Evolutionary conservation across 2,329 filamentous ascomycete species (phyloP), one percentile per base, ranked within the genome.

Genomic region (Pochonia chlamydosporia): DNA sequence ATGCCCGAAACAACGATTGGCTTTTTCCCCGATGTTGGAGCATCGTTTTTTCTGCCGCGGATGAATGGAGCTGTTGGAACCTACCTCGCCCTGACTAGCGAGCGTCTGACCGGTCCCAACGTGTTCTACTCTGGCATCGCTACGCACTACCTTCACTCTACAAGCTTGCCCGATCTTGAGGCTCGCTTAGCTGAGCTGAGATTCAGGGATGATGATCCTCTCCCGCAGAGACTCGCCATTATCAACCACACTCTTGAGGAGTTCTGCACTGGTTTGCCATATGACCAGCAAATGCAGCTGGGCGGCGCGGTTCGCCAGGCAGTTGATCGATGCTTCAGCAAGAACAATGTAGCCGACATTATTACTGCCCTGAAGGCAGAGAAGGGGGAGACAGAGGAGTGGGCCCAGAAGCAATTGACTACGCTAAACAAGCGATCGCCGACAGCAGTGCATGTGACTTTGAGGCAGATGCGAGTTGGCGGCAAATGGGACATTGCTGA

Each of bases 1-100:
- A 99, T 99, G 93, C 93, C 93, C 25, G 93, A 99, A 72, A 99
- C 93, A 4, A 95, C 83, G 8, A 99, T 99, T 62, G 93, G 93
- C 33, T 96, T 97, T 76, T 99, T 99, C 76, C 93, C 95, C 6
- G 95, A 99, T 61, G 93, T 99, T 42, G 93, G 93, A 51, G 95
- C 86, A 26, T 95, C 89, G 10, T 99, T 97, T 74, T 97, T 97
- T 76, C 75, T 99, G 46, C 89, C 93, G 14, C 80, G 90, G 53
- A 83, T 99, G 75, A 83, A 95, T 59, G 93, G 93, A 43, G 74
- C 83, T 49, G 70, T 95, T 47, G 93, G 93, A 48, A 96, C 88
- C 18, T 99, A 97, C 68, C 82, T 99, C 37, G 93, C 90, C 18
- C 75, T 99, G 53, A 99, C 93, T 7, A 93, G 90, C 62, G 86